Percentiles rank a stretch among this genome's conserved stretches.
phyloP scores from a whole-genome alignment of 2,329 filamentous ascomycete genomes.

The Calonectria hawksworthii region DNA sequence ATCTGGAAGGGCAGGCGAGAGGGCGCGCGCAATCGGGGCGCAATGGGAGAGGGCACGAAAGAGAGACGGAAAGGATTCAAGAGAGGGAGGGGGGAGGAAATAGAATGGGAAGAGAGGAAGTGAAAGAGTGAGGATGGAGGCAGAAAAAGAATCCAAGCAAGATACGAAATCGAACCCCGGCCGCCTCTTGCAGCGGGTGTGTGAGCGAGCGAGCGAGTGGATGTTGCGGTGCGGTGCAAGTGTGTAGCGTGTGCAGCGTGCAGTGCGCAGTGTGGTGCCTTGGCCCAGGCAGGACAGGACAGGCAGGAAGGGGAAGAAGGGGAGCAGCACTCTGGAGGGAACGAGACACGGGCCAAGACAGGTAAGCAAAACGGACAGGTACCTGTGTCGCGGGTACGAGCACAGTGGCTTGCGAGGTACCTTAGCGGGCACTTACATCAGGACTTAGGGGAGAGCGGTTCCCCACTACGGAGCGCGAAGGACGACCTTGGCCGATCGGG shows the following conservation, averaged over 20 bases:
- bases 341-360: conserved; percentile 8
- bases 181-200: conserved; percentile 23
- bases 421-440: conserved; percentile 2
- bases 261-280: not conserved
- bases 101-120: conserved; percentile 14
- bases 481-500: conserved; percentile 1
- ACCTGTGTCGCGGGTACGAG: conserved; percentile 3
- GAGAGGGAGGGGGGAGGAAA: conserved; percentile 20
- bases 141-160: conserved; percentile 19
- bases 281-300: conserved; percentile 5
- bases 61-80: not conserved
- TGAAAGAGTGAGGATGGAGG: conserved; percentile 12
- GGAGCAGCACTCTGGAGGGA: conserved; percentile 4
- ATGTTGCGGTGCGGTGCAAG: not conserved
- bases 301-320: conserved; percentile 3
- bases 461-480: conserved; percentile 1
- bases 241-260: conserved; percentile 11
- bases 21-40: conserved; percentile 12
- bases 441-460: conserved; percentile 11
- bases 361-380: conserved; percentile 17
- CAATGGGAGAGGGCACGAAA: conserved; percentile 22
- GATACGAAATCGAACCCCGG: conserved; percentile 30
- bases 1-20: conserved; percentile 18
- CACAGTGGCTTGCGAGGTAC: conserved; percentile 11
- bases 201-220: conserved; percentile 12